These are phyloP conservation scores for Phlyctochytrium bullatum DNA, from an alignment of 192 early-diverging fungal species.

Conservation along the genomic window DNA sequence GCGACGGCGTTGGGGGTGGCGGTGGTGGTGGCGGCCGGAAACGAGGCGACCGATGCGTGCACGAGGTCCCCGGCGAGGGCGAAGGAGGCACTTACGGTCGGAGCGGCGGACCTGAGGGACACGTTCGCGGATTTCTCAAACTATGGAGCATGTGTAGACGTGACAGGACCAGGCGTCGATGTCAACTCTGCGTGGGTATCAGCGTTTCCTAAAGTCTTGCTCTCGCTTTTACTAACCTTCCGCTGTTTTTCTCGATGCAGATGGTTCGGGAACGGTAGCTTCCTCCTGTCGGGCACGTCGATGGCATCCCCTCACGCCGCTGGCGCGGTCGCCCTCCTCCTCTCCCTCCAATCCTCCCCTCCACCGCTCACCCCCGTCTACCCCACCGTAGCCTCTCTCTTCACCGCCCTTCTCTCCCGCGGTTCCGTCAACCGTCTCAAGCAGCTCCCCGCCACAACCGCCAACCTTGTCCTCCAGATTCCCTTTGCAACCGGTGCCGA, in stretches of 20 bases:
- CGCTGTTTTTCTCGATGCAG: background rate
- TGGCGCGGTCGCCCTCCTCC: conserved; percentile 53
- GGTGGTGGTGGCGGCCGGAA: conserved; percentile 7
- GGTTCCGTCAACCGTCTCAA: background rate
- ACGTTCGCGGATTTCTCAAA: conserved; percentile 63
- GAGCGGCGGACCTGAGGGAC: conserved; percentile 63
- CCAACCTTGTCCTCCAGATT: background rate
- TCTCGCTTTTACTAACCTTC: no score
- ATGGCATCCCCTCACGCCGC: conserved; percentile 82
- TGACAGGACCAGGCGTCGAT: conserved; percentile 48
- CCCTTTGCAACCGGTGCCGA: background rate
- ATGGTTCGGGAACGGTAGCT: background rate
- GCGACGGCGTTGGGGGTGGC: background rate
- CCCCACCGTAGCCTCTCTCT: background rate
- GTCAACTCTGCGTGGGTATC: conserved; percentile 25
- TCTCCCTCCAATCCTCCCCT: no score
- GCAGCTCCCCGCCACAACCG: background rate
- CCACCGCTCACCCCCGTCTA: background rate
- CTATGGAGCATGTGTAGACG: conserved; percentile 63
- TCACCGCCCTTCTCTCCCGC: background rate
- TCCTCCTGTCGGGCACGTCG: conserved; percentile 68
- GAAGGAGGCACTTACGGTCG: conserved; percentile 67
- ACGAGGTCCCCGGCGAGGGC: conserved; percentile 69
- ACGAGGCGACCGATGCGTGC: conserved; percentile 9
- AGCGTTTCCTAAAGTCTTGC: conserved; percentile 64